Percentiles rank a stretch among this genome's conserved stretches.
phyloP scores from a whole-genome alignment of 2,329 filamentous ascomycete genomes.

The Aspergillus sojae region DNA sequence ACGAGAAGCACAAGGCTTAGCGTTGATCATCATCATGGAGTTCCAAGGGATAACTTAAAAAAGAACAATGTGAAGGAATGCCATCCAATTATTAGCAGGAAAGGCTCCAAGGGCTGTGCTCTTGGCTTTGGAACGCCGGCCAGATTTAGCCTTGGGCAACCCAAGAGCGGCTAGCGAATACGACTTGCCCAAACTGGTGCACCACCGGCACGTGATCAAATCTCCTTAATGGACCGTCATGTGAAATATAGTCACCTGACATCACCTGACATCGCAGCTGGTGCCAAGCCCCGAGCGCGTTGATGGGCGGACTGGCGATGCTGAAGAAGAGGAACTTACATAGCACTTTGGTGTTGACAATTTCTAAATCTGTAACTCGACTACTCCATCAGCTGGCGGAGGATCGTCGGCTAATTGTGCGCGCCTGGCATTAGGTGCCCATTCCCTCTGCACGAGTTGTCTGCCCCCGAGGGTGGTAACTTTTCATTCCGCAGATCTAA shows the following conservation, averaged over 20 bases:
- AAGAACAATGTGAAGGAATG: neutral
- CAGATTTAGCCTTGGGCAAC: slow-evolving; percentile 9
- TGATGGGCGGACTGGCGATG: slow-evolving; percentile 4
- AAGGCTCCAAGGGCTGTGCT: slow-evolving; percentile 5
- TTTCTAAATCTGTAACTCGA: neutral
- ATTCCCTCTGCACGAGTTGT: neutral
- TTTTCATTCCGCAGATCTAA: slow-evolving; percentile 1
- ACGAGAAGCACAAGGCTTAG: slow-evolving; percentile 6
- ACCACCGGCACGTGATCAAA: no score
- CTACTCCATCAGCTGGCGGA: neutral
- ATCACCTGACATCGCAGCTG: slow-evolving; percentile 18
- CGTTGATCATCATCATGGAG: neutral
- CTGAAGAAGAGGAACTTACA: slow-evolving; percentile 3
- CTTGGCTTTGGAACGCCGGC: neutral
- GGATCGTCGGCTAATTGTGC: neutral
- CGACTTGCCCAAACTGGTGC: slow-evolving; percentile 7
- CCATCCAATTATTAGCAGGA: neutral
- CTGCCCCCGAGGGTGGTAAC: neutral
- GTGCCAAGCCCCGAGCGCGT: slow-evolving; percentile 22
- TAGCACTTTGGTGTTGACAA: slow-evolving; percentile 2
- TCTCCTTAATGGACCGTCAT: neutral
- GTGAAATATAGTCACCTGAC: slow-evolving; percentile 11
- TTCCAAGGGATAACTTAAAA: neutral
- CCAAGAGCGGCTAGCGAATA: slow-evolving; percentile 16
- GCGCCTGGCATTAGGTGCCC: neutral